Evolutionary conservation across 2,329 filamentous ascomycete species (phyloP), one percentile per base, ranked within the genome.

Genomic region (Macrophomina phaseolina): DNA sequence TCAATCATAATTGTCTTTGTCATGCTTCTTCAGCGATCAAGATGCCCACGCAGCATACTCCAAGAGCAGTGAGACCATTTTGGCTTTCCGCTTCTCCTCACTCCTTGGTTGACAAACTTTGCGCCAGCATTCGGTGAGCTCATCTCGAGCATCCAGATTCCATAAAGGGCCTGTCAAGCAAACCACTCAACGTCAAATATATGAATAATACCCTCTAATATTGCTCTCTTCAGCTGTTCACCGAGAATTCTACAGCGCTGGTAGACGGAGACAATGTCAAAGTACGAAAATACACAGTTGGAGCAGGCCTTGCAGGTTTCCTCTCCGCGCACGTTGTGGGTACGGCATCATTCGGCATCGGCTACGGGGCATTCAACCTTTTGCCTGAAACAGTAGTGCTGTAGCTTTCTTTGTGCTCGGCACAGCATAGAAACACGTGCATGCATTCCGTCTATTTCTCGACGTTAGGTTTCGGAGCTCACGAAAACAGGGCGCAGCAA

Each of bases 401-500:
- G 34, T 55, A 34, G 38, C 5, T 32, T 18, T 40, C 12, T 16
- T 40, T 4, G 16, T 55, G 6, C 9, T 14, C 32, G 52, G 16
- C 14, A 38, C 14, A 4, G n/a, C 28, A 11, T 11, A 23, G 52
- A 23, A 14, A 38, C 52, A 55, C 52, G 34, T 55, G 34, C 34
- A 38, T 6, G 23, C 23, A 9, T 1, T 38, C 52, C 34, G 34
- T 38, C 3, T 40, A 23, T 18, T 55, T n/a, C 9, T n/a, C 16
- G 16, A 36, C n/a, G 14, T 36, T 36, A 18, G 30, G n/a, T 53
- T 53, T 8, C 16, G 14, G 14, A 51, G 9, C 16, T 36, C 16
- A 36, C 9, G 52, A 16, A 23, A 55, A n/a, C 32, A 55, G 14
- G 52, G 52, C 52, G 52, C 52, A 38, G 52, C 52, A 55, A 18